Base-by-base conservation (phyloP, 805 yeast species). In the Candida mattraensis region DNA sequence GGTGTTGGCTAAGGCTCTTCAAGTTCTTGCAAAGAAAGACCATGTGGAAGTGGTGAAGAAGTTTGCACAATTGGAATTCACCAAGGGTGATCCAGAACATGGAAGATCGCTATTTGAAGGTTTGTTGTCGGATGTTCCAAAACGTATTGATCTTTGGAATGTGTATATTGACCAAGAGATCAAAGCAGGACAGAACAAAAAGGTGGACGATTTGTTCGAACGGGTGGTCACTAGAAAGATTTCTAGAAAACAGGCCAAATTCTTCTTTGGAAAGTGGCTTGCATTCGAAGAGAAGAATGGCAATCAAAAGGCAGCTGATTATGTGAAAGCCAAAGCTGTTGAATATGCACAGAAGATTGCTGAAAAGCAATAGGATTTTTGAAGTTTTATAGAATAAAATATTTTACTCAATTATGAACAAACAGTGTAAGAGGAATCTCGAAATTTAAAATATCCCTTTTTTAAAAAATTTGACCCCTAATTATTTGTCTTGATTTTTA, bases 81-180 rank as follows among this genome's bases (percentile, higher is more conserved):
- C 70, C 37, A 81, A 82, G 61, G 98, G 98, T 49, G 96, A 88
- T 47, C 67, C 87, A 7, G 99, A 91, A 63, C 91, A 89, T 60
- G 99, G 95, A 36, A 81, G 98, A 58, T 86, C 97, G 1, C 71
- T 91, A 49, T 87, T 91, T 54, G 98, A 91, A 67, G 98, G 97
- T 40, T 74, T 91, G 46, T 62, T 91, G 35, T 76, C 91, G 16
- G 93, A 89, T 56, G 91, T 85, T 30, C 93, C 96, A 35, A 87
- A 87, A 71, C 78, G 95, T 65, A 76, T 87, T 44, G 99, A 91
- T 61, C 63, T 91, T 44, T 91, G 98, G 98, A 89, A 85, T 54
- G 95, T 91, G 25, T 91, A 88, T 63, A 75, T 91, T 47, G 99
- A 91, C 61, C 95, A 87, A 61, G 98, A 91, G 61, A 80, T 87